A percentile compares a stretch with the other conserved stretches of the same genome.
Evolutionary conservation across 2,329 filamentous ascomycete genomes (phyloP).

Genomic region (Fonsecaea erecta): DNA sequence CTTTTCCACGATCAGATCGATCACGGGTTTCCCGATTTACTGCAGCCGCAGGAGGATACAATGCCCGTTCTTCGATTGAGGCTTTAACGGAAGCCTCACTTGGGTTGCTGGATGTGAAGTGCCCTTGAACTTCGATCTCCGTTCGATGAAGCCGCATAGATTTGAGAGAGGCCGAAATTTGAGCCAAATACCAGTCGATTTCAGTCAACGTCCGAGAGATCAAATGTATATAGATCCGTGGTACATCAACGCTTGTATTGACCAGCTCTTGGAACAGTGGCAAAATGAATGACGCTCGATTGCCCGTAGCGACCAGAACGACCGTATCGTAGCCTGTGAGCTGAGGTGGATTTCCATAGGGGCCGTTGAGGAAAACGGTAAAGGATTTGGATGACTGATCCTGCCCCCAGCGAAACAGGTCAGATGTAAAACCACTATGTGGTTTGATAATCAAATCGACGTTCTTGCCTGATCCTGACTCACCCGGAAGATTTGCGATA

Average conservation of each 20-base stretch:
- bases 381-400: neutral
- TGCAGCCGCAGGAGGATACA: neutral
- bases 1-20: neutral
- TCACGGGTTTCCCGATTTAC: neutral
- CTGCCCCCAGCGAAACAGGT: neutral
- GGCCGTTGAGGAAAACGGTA: constrained; percentile 1
- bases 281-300: constrained; percentile 12
- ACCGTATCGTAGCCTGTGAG: constrained; percentile 5
- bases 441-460: constrained; percentile 9
- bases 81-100: neutral
- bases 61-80: neutral
- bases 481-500: constrained; percentile 47
- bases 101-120: neutral
- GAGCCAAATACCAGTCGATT: neutral
- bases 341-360: constrained; percentile 10
- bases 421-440: constrained; percentile 5
- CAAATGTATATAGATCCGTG: neutral
- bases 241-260: neutral
- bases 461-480: neutral
- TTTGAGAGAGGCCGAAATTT: neutral
- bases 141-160: neutral
- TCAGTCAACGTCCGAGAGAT: neutral
- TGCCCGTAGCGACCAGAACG: constrained; percentile 8
- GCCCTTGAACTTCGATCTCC: neutral
- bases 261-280: constrained; percentile 1